These are phyloP conservation scores for Penicillium sp. DNA, from an alignment of 2,329 filamentous ascomycete genomes.

Conservation along the genomic window DNA sequence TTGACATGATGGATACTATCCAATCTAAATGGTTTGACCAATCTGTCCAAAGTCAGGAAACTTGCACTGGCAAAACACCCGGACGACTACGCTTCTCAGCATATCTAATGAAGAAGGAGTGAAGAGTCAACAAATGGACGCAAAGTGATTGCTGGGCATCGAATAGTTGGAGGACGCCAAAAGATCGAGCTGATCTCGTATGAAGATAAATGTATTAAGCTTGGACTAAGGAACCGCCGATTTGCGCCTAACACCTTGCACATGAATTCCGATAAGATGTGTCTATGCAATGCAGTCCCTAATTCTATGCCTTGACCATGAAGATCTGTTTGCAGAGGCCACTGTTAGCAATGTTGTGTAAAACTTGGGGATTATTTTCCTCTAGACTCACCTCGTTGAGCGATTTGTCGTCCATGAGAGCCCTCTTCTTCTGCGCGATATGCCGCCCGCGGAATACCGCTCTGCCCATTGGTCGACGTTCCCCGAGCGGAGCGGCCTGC, in stretches of 20 bases:
- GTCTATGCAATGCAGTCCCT: constrained; percentile 10
- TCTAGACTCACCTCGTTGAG: constrained; percentile 72
- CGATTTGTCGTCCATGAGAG: constrained; percentile 76
- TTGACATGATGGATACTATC: not conserved
- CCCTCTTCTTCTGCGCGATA: constrained; percentile 85
- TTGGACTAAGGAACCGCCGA: not conserved
- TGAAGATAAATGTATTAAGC: not conserved
- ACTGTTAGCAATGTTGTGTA: not conserved
- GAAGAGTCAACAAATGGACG: not conserved
- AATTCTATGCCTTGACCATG: constrained; percentile 28
- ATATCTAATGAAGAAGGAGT: not conserved
- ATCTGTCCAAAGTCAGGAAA: not conserved
- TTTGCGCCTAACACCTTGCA: constrained; percentile 10
- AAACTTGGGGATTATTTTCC: not conserved
- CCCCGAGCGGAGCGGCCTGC: constrained; percentile 51
- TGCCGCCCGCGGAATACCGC: constrained; percentile 77
- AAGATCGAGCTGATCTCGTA: not conserved
- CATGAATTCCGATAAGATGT: constrained; percentile 2
- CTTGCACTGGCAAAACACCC: too few species aligned
- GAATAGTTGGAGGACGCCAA: not conserved
- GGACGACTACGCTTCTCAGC: too few species aligned
- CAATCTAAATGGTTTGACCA: not conserved
- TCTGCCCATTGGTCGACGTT: constrained; percentile 56
- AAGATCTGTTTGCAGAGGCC: constrained; percentile 24
- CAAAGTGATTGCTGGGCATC: not conserved